phyloP scores from a whole-genome alignment of 768 basidiomycete genomes.

The Fibroporia radiculosa region DNA sequence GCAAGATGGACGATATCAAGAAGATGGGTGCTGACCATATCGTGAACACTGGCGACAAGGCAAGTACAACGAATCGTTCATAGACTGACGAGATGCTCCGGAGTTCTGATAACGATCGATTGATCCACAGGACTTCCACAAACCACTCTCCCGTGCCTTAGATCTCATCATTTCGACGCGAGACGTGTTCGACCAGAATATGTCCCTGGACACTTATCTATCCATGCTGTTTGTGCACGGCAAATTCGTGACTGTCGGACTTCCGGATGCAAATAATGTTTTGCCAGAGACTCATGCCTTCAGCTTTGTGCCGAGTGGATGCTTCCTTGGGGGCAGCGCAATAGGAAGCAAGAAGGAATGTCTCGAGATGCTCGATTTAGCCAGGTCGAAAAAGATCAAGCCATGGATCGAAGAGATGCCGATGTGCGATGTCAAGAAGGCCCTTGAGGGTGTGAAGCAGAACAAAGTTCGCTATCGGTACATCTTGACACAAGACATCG shows the following conservation, averaged over 20 bases:
- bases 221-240: constrained; percentile 45
- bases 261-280: constrained; percentile 43
- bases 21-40: constrained; percentile 51
- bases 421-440: constrained; percentile 40
- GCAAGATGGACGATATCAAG: constrained; percentile 48
- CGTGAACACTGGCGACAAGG: constrained; percentile 32
- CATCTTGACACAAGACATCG: constrained; percentile 31
- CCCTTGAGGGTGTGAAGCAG: constrained; percentile 39
- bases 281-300: constrained; percentile 19
- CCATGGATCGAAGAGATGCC: constrained; percentile 36
- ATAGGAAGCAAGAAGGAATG: constrained; percentile 55
- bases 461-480: constrained; percentile 47
- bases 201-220: constrained; percentile 24
- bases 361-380: constrained; percentile 52
- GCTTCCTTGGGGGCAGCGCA: constrained; percentile 22
- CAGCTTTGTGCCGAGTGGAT: constrained; percentile 23
- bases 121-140: constrained; percentile 30
- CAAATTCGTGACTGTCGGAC: constrained; percentile 48
- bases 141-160: constrained; percentile 31
- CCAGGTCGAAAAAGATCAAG: constrained; percentile 43
- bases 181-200: constrained; percentile 14
- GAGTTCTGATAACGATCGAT: constrained; percentile 16
- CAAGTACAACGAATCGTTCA: not conserved
- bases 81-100: not conserved
- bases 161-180: constrained; percentile 39